phyloP scores from a whole-genome alignment of 352 stramenopile genomes.

The Phytopythium sindhum region DNA sequence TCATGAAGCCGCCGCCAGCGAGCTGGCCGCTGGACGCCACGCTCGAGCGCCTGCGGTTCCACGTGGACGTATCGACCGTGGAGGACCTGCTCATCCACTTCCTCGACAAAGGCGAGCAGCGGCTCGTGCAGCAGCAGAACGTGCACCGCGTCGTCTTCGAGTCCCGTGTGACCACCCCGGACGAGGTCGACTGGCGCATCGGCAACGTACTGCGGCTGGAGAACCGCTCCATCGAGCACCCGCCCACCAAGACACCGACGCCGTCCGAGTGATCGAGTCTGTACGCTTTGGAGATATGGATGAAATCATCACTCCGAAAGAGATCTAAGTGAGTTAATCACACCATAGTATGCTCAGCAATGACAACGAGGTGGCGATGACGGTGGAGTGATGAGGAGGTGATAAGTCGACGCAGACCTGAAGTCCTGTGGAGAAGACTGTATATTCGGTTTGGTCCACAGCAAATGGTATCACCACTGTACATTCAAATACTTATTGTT shows the following conservation, averaged over 20 bases:
- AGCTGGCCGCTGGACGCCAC: constrained; percentile 23
- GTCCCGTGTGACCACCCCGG: constrained; percentile 42
- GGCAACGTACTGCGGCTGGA: constrained; percentile 28
- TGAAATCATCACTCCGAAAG: background rate
- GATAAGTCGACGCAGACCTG: no score
- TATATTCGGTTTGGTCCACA: background rate
- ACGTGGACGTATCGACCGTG: constrained; percentile 35
- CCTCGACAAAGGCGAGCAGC: constrained; percentile 22
- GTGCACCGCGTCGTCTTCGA: constrained; percentile 35
- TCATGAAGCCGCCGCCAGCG: constrained; percentile 11
- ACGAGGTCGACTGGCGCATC: constrained; percentile 55
- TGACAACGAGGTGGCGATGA: no score
- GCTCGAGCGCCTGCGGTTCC: constrained; percentile 36
- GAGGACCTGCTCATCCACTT: constrained; percentile 39
- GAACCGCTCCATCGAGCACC: constrained; percentile 5
- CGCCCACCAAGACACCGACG: background rate
- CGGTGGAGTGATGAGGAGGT: no score
- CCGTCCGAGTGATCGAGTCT: background rate
- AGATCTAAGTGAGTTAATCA: no score
- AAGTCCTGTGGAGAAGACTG: no score
- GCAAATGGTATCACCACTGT: background rate
- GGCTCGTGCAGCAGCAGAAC: constrained; percentile 25
- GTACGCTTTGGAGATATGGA: no score
- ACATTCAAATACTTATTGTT: no score
- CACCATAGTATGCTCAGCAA: no score